A percentile compares a stretch with the other conserved stretches of the same genome.
phyloP scores from a whole-genome alignment of 2,329 filamentous ascomycete genomes.

The Paecilomyces fulvus region DNA sequence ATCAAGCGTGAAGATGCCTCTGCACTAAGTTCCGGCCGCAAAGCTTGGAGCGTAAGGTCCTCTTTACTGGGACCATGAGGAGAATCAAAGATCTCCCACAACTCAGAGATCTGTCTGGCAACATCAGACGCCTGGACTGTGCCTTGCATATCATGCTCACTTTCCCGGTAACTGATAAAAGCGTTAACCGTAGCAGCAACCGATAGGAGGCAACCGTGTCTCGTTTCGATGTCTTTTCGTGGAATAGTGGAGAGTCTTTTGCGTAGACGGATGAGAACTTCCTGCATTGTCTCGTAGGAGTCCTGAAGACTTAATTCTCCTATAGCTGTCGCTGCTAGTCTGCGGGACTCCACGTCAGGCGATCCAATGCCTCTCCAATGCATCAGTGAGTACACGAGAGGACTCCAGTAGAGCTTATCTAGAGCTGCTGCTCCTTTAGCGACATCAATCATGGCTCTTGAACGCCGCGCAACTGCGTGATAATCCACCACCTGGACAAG shows the following conservation, averaged over 20 bases:
- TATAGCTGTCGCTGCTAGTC: constrained; percentile 62
- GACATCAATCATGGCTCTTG: constrained; percentile 71
- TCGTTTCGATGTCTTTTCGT: constrained; percentile 31
- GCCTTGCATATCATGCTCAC: constrained; percentile 10
- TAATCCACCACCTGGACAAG: constrained; percentile 90
- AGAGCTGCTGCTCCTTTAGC: constrained; percentile 61
- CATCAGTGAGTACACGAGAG: constrained; percentile 61
- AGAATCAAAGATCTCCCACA: constrained; percentile 33
- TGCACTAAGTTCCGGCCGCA: constrained; percentile 34
- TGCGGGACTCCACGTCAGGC: constrained; percentile 62
- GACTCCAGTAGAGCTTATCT: constrained; percentile 55
- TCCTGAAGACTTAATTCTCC: constrained; percentile 39
- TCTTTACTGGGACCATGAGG: constrained; percentile 25
- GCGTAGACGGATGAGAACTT: constrained; percentile 25
- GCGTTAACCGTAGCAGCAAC: constrained; percentile 31
- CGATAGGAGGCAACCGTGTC: constrained; percentile 37
- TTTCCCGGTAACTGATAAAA: constrained; percentile 14
- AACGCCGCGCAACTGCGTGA: constrained; percentile 80
- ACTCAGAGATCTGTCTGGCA: constrained; percentile 15
- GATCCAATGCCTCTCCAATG: constrained; percentile 87
- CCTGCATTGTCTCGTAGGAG: constrained; percentile 20
- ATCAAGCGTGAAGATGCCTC: constrained; percentile 34
- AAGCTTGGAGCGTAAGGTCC: constrained; percentile 30
- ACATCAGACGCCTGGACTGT: constrained; percentile 18
- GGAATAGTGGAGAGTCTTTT: constrained; percentile 29